Percentiles rank a stretch among this genome's conserved stretches.
These are phyloP conservation scores for Elongisporangium prolatum DNA, from an alignment of 352 stramenopile species.

Conservation along the genomic window DNA sequence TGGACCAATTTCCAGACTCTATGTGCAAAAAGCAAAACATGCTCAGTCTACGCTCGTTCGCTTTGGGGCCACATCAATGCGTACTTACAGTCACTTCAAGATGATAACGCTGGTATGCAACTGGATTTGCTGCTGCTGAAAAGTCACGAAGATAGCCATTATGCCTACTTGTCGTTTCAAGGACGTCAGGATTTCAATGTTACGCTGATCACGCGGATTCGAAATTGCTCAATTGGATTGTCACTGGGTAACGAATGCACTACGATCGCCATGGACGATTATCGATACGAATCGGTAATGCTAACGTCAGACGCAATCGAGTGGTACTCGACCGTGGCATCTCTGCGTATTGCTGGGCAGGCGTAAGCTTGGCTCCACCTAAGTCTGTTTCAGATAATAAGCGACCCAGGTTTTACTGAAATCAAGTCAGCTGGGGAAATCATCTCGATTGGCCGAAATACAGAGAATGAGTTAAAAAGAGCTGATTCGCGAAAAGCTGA, in stretches of 20 bases:
- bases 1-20: conserved; percentile 6
- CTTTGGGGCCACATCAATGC: conserved; percentile 2
- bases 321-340: background rate
- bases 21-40: background rate
- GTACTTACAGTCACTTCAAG: background rate
- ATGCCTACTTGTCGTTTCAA: conserved; percentile 2
- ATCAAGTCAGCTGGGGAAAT: too few relatives aligned
- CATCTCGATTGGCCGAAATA: too few relatives aligned
- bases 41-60: background rate
- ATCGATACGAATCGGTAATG: background rate
- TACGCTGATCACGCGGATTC: background rate
- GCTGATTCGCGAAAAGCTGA: too few relatives aligned
- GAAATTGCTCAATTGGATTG: background rate
- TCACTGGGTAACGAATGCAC: background rate
- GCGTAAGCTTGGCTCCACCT: background rate
- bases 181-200: background rate
- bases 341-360: background rate
- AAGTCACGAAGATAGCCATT: conserved; percentile 1
- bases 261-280: background rate
- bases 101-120: background rate
- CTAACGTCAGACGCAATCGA: background rate
- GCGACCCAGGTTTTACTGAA: too few relatives aligned
- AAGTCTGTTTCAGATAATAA: too few relatives aligned
- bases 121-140: conserved; percentile 3
- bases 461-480: too few relatives aligned